Base-by-base conservation (phyloP, 768 basidiomycete species). In the Epithele typhae region DNA sequence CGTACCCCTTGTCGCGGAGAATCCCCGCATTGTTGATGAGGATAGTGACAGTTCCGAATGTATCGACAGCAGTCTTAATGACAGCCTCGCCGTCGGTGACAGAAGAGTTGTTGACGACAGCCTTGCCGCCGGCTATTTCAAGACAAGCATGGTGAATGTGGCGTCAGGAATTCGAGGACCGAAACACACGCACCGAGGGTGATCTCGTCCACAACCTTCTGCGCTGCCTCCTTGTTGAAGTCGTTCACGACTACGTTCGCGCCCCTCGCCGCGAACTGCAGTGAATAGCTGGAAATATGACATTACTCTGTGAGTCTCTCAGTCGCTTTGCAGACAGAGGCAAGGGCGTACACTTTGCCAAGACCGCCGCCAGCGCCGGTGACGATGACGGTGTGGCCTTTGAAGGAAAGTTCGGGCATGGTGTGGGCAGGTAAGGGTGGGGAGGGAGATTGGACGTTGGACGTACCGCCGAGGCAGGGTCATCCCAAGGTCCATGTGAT, bases 21-120 rank as follows among this genome's bases (percentile, higher is more conserved):
- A 96, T 91, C 25, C 94, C 94, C 41, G 94, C 93, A 71, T 97
- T 98, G 71, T 98, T 98, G 58, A 98, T 85, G 37, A 98, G 79
- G 56, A 90, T 83, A n/a, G 85, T 83, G 35, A 94, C 74, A 3
- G 70, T 69, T 0, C 95, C 95, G 66, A 92, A 97, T 15, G 81
- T 75, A 52, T 93, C 82, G 18, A 96, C 64, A 17, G 93, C 95
- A 35, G 78, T 83, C 69, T 89, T 77, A 52, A 97, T 84, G 49
- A 98, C 87, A 36, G 88, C 81, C 12, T 76, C 77, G 5, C 95
- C 95, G 54, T 96, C 90, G 9, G 84, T 80, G 30, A 85, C 94
- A 2, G 86, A 91, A 2, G 92, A 88, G 15, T 82, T 82, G 64
- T 96, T 95, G 35, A 75, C 80, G 15, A 92, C 78, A 2, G 95